A percentile compares a stretch with the other conserved stretches of the same genome.
phyloP scores from a whole-genome alignment of 1,284 basidiomycete species.

The Leccinum angustisporum region DNA sequence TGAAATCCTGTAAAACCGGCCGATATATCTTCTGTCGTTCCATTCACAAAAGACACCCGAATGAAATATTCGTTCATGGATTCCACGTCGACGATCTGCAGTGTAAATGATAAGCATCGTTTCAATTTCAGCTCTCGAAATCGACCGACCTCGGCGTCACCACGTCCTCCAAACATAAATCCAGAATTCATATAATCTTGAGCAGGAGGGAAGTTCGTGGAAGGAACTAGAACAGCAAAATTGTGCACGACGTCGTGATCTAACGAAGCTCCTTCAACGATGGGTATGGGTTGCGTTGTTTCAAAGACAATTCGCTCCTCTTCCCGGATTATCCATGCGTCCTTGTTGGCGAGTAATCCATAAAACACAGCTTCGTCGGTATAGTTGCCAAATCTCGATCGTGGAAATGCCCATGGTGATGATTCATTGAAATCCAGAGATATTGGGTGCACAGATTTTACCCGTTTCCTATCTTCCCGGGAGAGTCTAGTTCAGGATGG shows the following conservation, averaged over 20 bases:
- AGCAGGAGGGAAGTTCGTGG: constrained; percentile 19
- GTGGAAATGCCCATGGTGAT: constrained; percentile 5
- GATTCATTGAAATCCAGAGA: no score
- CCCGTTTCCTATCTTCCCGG: background rate
- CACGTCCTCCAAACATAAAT: background rate
- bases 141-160: background rate
- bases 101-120: background rate
- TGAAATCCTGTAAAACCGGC: constrained; percentile 5
- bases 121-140: background rate
- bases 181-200: background rate
- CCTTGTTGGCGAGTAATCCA: constrained; percentile 1
- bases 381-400: background rate
- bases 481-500: background rate
- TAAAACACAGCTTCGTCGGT: background rate
- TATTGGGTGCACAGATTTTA: background rate
- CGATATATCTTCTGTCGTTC: constrained; percentile 5
- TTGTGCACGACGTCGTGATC: constrained; percentile 5
- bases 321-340: constrained; percentile 14
- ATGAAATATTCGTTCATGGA: constrained; percentile 9
- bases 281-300: constrained; percentile 5
- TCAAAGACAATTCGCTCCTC: constrained; percentile 21
- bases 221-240: constrained; percentile 16
- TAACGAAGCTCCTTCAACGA: background rate
- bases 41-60: constrained; percentile 5
- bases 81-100: background rate